phyloP scores from a whole-genome alignment of 2,329 filamentous ascomycete species.

The Didymella segeticola region DNA sequence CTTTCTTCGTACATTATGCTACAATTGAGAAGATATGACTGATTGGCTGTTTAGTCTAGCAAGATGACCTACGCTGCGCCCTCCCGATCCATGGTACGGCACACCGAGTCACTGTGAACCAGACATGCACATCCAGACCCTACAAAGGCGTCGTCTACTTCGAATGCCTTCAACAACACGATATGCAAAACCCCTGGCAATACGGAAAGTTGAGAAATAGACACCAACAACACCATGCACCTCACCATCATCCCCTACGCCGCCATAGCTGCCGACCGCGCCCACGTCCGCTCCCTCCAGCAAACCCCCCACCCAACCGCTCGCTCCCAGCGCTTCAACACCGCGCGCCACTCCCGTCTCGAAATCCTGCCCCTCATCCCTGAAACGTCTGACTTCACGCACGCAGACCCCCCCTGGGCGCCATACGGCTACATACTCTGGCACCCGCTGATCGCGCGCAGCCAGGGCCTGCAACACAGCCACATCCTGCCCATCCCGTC shows the following conservation, averaged over 20 bases:
- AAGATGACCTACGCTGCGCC: background rate
- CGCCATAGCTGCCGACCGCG: constrained; percentile 10
- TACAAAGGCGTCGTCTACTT: no score
- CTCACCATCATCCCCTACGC: constrained; percentile 10
- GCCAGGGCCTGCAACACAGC: constrained; percentile 36
- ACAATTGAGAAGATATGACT: no score
- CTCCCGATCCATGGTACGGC: background rate
- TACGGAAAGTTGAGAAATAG: no score
- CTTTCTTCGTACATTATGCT: no score
- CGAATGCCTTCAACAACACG: no score
- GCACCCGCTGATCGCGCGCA: constrained; percentile 38
- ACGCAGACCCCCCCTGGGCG: constrained; percentile 22
- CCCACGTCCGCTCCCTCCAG: constrained; percentile 1
- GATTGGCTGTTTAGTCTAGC: background rate
- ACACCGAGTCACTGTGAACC: background rate
- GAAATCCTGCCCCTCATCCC: constrained; percentile 17
- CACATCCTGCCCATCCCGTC: background rate
- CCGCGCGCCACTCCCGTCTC: constrained; percentile 9
- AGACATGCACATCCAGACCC: background rate
- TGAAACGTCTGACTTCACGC: constrained; percentile 14
- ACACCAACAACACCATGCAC: background rate
- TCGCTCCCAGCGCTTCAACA: constrained; percentile 23
- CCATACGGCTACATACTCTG: constrained; percentile 52
- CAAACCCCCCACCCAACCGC: constrained; percentile 3
- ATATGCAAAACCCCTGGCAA: no score